phyloP scores from a whole-genome alignment of 2,329 filamentous ascomycete species.

The Pseudocercospora cruenta region DNA sequence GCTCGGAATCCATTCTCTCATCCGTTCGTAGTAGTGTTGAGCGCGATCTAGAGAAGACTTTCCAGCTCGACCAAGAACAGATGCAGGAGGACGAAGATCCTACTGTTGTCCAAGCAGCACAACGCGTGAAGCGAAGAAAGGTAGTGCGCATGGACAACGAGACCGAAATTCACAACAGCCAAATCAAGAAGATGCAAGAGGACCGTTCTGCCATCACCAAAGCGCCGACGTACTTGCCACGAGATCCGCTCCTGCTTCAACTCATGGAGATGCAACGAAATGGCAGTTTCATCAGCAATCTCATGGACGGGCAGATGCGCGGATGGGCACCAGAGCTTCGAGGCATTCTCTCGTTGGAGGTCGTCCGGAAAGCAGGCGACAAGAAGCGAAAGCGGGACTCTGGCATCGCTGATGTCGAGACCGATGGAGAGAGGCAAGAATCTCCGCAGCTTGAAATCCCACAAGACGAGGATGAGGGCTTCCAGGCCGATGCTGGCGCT shows the following conservation, averaged over 20 bases:
- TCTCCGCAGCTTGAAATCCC: constrained; percentile 37
- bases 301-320: constrained; percentile 74
- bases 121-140: constrained; percentile 78
- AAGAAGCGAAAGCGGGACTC: constrained; percentile 93
- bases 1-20: constrained; percentile 59
- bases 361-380: constrained; percentile 74
- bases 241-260: constrained; percentile 82
- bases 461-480: constrained; percentile 37
- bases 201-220: constrained; percentile 86
- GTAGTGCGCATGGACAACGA: constrained; percentile 79
- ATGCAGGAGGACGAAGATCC: constrained; percentile 48
- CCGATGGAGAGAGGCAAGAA: constrained; percentile 43
- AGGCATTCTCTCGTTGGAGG: constrained; percentile 86
- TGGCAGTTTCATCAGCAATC: constrained; percentile 84
- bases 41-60: constrained; percentile 68
- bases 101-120: constrained; percentile 63
- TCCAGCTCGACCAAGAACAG: constrained; percentile 41
- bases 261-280: constrained; percentile 90
- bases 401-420: constrained; percentile 75
- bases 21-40: constrained; percentile 56
- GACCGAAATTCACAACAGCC: constrained; percentile 73
- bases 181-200: constrained; percentile 84
- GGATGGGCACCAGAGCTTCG: constrained; percentile 91
- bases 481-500: constrained; percentile 34
- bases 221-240: constrained; percentile 78